A percentile compares a stretch with the other conserved stretches of the same genome.
phyloP scores from a whole-genome alignment of 805 yeast genomes.

The Starmerella etchellsii region DNA sequence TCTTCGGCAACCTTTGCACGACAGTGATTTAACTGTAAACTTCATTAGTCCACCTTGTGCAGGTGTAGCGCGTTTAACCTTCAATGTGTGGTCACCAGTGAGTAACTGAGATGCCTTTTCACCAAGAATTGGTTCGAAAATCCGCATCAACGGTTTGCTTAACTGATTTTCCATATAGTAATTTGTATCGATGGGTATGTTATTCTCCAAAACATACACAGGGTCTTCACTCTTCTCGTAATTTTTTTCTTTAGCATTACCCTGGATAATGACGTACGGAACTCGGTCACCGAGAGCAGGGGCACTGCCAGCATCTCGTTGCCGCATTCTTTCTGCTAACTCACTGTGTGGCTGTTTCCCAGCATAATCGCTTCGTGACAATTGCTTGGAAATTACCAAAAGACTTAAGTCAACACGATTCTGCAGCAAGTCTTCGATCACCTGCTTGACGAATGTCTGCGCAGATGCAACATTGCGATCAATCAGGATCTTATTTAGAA shows the following conservation, averaged over 20 bases:
- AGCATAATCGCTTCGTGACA: slow-evolving; percentile 79
- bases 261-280: slow-evolving; percentile 82
- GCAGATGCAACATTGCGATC: slow-evolving; percentile 81
- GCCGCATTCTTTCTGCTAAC: slow-evolving; percentile 86
- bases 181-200: slow-evolving; percentile 85
- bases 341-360: slow-evolving; percentile 97
- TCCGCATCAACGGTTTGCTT: slow-evolving; percentile 82
- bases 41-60: slow-evolving; percentile 80
- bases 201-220: slow-evolving; percentile 77
- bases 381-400: slow-evolving; percentile 83
- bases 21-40: slow-evolving; percentile 78
- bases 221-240: slow-evolving; percentile 98
- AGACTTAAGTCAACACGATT: slow-evolving; percentile 87
- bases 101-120: slow-evolving; percentile 69
- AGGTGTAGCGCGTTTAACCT: slow-evolving; percentile 54
- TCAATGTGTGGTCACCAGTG: slow-evolving; percentile 73
- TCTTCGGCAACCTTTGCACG: slow-evolving; percentile 78
- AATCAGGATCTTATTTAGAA: slow-evolving; percentile 69
- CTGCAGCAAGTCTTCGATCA: slow-evolving; percentile 81
- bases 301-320: slow-evolving; percentile 95
- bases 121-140: slow-evolving; percentile 90
- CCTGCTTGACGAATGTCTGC: slow-evolving; percentile 66
- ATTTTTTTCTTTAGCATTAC: slow-evolving; percentile 63
- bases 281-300: slow-evolving; percentile 96
- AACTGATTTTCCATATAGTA: slow-evolving; percentile 88